These are phyloP conservation scores for Camelina neglecta DNA, from an alignment of 345 rosid genomes.

Conservation along the genomic window DNA sequence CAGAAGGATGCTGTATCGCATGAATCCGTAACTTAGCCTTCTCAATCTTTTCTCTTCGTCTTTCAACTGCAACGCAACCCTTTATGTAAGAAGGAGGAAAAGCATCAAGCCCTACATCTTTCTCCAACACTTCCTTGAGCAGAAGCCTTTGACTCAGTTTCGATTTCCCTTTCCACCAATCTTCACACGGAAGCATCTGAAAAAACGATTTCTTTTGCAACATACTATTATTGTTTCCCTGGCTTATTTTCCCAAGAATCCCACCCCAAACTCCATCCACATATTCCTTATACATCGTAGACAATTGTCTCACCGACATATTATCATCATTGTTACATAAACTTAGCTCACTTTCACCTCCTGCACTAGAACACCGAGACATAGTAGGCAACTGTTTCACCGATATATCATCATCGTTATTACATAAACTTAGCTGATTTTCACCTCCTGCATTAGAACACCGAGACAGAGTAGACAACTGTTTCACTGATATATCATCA, in stretches of 20 bases:
- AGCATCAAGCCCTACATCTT: constrained; percentile 65
- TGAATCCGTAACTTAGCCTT: constrained; percentile 67
- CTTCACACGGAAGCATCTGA: constrained; percentile 38
- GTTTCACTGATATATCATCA: constrained; percentile 35
- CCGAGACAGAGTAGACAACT: too few relatives aligned
- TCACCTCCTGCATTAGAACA: constrained; percentile 33
- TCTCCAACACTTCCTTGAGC: constrained; percentile 68
- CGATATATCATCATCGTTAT: constrained; percentile 38
- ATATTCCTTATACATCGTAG: constrained; percentile 51
- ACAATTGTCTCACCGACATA: constrained; percentile 58
- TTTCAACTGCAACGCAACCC: constrained; percentile 52
- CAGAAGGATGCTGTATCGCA: constrained; percentile 54
- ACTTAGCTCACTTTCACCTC: constrained; percentile 43
- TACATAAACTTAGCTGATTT: constrained; percentile 32
- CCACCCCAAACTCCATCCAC: constrained; percentile 39
- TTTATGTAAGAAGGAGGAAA: constrained; percentile 74
- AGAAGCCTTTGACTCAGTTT: constrained; percentile 69
- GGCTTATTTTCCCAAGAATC: constrained; percentile 19
- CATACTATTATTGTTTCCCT: neutral
- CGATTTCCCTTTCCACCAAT: constrained; percentile 89
- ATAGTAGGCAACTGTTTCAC: too few relatives aligned
- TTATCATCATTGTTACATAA: constrained; percentile 37
- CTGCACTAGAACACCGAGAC: too few relatives aligned
- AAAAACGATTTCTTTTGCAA: constrained; percentile 7
- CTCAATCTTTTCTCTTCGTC: constrained; percentile 65